Evolutionary conservation across 345 rosid species (phyloP), one percentile per base, ranked within the genome.

Genomic region (Limnanthes douglasii): DNA sequence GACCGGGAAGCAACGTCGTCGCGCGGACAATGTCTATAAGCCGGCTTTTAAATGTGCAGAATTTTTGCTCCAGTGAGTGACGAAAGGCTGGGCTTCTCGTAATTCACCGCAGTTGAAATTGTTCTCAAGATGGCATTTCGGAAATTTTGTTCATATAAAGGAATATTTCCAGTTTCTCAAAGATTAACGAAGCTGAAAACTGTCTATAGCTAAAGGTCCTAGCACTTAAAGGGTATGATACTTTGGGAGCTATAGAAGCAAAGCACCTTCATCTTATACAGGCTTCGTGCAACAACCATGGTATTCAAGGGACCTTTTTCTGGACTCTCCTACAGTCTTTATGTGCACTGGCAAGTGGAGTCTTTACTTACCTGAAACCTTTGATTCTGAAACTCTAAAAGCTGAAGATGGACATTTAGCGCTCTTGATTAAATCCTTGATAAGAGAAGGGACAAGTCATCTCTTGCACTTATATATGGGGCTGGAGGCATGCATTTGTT

Each of bases 181-280:
- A 43, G 47, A 59, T 20, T 50, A 16, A 40, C 22, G 43, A 55
- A 34, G 43, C 41, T 56, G 59, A 59, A 53, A 59, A 43, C 31
- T 43, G 34, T 42, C 31, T 64, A 17, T 57, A 58, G 23, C 61
- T 90, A 27, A 74, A 74, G 92, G 93, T 84, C 37, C 51, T 90
- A 41, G 98, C 98, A 27, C 95, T 84, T 45, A 67, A 64, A 37
- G 92, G 96, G 38, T 90, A 94, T 37, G 98, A 84, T 56, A 90
- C 98, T 39, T 72, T 84, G 61, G 95, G 94, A 62, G 94, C 94
- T 21, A 90, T 90, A 96, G 98, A 84, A 72, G 98, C 96, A 35
- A 80, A 68, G 85, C 94, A 15, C 94, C 96, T 30, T 76, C 97
- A 19, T 46, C 84, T 45, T 90, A 70, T 56, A 90, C 96, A 5